Evolutionary conservation across 257 asterid species (phyloP).

Genomic region (Nicotiana sylvestris): DNA sequence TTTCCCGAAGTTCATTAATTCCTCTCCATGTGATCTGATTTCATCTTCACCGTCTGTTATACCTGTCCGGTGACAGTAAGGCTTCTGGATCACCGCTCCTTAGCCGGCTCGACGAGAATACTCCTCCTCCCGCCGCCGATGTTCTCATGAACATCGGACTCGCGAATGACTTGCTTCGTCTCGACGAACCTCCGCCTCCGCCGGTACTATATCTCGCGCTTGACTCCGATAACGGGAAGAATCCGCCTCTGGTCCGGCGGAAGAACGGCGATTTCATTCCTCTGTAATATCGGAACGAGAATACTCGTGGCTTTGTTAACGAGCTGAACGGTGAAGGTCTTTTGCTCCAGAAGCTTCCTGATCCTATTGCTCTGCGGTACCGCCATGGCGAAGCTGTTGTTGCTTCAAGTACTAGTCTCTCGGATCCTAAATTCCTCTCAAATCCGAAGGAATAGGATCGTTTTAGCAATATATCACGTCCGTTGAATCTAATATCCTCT

Average conservation of each 20-base stretch:
- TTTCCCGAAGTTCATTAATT: slow-evolving; percentile 8
- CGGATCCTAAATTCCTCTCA: slow-evolving; percentile 84
- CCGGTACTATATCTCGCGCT: slow-evolving; percentile 50
- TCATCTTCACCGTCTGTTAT: slow-evolving; percentile 55
- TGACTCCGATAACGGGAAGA: slow-evolving; percentile 70
- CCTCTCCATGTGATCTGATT: slow-evolving; percentile 46
- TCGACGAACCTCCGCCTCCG: slow-evolving; percentile 56
- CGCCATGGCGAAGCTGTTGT: slow-evolving; percentile 91
- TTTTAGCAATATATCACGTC: slow-evolving; percentile 70
- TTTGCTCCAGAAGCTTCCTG: slow-evolving; percentile 73
- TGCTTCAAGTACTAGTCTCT: slow-evolving; percentile 62
- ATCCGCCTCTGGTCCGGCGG: slow-evolving; percentile 63
- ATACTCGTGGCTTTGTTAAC: slow-evolving; percentile 59
- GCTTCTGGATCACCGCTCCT: slow-evolving; percentile 98
- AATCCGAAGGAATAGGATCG: slow-evolving; percentile 92
- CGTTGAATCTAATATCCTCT: slow-evolving; percentile 51
- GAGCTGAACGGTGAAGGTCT: slow-evolving; percentile 86
- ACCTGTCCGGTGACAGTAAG: slow-evolving; percentile 86
- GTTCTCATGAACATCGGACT: slow-evolving; percentile 83
- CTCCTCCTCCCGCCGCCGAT: slow-evolving; percentile 37
- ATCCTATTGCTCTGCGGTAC: slow-evolving; percentile 53
- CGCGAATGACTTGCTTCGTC: slow-evolving; percentile 83
- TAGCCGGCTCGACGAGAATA: slow-evolving; percentile 80
- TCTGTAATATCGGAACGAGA: slow-evolving; percentile 79
- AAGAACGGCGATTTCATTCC: slow-evolving; percentile 91